Evolutionary conservation across 768 basidiomycete species (phyloP).

Genomic region (Termitomyces sp.): DNA sequence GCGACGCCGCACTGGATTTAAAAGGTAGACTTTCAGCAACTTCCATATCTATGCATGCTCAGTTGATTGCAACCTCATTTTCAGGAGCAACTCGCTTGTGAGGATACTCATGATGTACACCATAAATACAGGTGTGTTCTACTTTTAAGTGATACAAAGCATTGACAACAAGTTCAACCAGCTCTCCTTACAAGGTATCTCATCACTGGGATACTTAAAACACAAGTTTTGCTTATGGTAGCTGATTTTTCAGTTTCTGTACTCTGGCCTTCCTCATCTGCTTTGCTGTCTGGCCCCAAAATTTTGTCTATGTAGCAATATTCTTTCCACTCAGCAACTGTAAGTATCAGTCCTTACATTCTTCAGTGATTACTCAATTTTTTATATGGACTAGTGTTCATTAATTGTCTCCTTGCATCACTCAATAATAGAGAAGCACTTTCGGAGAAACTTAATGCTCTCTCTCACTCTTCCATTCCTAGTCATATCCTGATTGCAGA

Average conservation of each 20-base stretch:
- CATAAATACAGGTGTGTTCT: neutral
- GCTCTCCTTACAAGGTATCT: neutral
- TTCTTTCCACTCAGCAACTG: neutral
- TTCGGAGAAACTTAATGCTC: conserved; percentile 3
- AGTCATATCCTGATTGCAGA: neutral
- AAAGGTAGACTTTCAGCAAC: neutral
- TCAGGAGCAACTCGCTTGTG: neutral
- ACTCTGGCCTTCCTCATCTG: neutral
- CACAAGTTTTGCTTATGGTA: neutral
- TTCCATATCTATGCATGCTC: neutral
- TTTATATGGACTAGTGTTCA: conserved; percentile 7
- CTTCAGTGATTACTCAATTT: neutral
- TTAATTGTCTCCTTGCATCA: conserved; percentile 16
- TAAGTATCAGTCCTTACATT: neutral
- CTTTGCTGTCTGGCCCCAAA: neutral
- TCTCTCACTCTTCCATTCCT: neutral
- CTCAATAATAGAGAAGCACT: conserved; percentile 12
- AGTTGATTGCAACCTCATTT: neutral
- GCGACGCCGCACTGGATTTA: neutral
- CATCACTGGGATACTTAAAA: neutral
- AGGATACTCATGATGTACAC: neutral
- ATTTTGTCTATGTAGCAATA: neutral
- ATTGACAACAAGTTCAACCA: neutral
- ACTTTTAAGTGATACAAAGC: too few relatives aligned
- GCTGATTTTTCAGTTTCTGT: neutral